Base-by-base conservation (phyloP, 1,284 basidiomycete species). In the Sporisorium reilianum region DNA sequence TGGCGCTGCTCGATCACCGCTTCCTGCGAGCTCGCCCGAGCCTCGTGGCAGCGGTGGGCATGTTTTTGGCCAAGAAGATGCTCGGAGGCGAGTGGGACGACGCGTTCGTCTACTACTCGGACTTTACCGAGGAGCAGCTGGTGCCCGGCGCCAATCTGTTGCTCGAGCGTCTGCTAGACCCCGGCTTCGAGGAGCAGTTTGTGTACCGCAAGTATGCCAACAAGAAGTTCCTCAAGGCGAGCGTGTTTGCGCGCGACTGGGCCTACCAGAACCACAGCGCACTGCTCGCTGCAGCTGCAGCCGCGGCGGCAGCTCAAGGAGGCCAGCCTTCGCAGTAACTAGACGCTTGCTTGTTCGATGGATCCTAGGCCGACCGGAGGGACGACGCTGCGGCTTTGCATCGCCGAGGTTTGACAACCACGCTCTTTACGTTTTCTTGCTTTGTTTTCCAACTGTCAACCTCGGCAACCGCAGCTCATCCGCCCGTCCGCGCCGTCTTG, bases 191-290 rank as follows among this genome's bases (percentile, higher is more conserved):
- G 41, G 88, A 90, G 60, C 91, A 92, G 80, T 95, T 95, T 85
- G 92, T 97, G 34, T 97, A 90, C 89, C 92, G 92, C 88, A 99
- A 99, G 88, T 99, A 99, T 85, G 90, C 94, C 56, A 91, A 93
- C 89, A 96, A 95, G 90, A 92, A 92, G 79, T 96, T 91, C 86
- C 87, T 93, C 86, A 94, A 94, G 88, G 92, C 93, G 5, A 80
- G 86, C 23, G 84, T 86, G 34, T 88, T 86, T 75, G 86, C 87
- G 4, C 84, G 86, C 50, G 85, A 86, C 51, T 89, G 88, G 88
- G 87, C 81, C 1, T 66, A 69, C 34, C 79, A 79, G 40, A 78
- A 81, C 63, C 76, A 81, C 68, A 68, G 61, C 38, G 69, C 65
- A 12, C 36, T 78, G 46, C 55, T 75, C 23, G 65, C 75, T 8